phyloP scores from a whole-genome alignment of 2,329 filamentous ascomycete genomes.

The Karstenula rhodostoma region DNA sequence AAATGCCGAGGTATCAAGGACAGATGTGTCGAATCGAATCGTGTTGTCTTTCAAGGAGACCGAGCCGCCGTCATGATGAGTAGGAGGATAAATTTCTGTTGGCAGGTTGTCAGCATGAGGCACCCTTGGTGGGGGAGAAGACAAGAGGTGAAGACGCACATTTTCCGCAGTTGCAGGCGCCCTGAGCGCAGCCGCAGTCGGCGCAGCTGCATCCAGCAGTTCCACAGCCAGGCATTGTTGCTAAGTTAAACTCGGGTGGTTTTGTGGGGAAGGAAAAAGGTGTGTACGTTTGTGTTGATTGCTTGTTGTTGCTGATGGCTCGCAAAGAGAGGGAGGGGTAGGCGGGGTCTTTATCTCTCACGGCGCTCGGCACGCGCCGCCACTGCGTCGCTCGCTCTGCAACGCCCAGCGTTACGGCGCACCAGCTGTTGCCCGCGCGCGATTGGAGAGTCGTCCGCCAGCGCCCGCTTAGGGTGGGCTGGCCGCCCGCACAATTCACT shows the following conservation, averaged over 20 bases:
- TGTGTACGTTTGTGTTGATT: neutral
- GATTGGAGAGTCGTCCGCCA: neutral
- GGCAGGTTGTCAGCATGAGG: neutral
- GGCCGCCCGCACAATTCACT: conserved; percentile 14
- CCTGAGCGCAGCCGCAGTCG: conserved; percentile 39
- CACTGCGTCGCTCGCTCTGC: neutral
- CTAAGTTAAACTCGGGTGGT: conserved; percentile 3
- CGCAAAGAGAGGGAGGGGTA: conserved; percentile 16
- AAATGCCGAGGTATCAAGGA: conserved; percentile 3
- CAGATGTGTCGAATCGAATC: conserved; percentile 4
- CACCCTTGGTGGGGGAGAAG: neutral
- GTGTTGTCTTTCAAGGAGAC: neutral
- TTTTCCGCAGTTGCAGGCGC: conserved; percentile 42
- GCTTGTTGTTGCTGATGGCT: neutral
- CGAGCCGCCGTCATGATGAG: neutral
- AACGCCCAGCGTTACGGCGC: conserved; percentile 2
- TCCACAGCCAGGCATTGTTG: conserved; percentile 43
- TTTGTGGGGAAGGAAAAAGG: conserved; percentile 8
- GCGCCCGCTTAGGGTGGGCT: neutral
- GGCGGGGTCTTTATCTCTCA: conserved; percentile 19
- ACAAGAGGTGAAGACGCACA: conserved; percentile 13
- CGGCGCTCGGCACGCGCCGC: conserved; percentile 5
- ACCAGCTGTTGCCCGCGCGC: neutral
- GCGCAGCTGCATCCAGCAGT: conserved; percentile 38
- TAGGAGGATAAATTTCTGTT: neutral